Evolutionary conservation across 2,329 filamentous ascomycete species (phyloP), one percentile per base, ranked within the genome.

Genomic region (Fusarium sambucinum): DNA sequence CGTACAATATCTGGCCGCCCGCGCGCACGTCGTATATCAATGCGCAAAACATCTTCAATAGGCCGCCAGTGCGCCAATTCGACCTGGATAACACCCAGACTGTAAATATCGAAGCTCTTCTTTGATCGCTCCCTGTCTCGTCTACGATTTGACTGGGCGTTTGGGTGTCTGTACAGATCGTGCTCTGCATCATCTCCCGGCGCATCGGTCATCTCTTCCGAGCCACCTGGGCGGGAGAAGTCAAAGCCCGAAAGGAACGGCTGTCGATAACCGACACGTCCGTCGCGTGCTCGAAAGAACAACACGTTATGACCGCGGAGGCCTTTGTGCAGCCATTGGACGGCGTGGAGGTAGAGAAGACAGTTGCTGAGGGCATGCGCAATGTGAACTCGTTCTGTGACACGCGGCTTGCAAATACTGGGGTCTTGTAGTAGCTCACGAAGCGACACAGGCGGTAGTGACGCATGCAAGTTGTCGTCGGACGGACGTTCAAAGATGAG

Each of bases 271-370:
- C 82, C 77, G 41, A 83, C 75, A 23, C 63, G 55, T 61, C 74
- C 76, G 23, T 59, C 45, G 29, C 59, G 59, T 29, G 70, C 64
- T 32, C 76, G 76, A 71, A 86, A 86, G 73, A 87, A 86, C 13
- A 88, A 72, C 30, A 88, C 79, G 69, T 86, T 87, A 55, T 84
- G 77, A 59, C 81, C 83, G 14, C 85, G 82, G 7, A 88, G 77
- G n/a, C 84, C 85, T 68, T 88, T 88, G 77, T 87, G 86, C 8
- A 88, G 78, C 85, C 85, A 87, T 62, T 86, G 82, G 2, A 86
- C 84, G 4, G 83, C 80, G 69, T 87, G 85, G 0, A 87, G 79
- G 56, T 86, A 85, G 46, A 87, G 76, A 5, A 89, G 73, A 19
- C 83, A 87, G 69, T 85, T 83, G 58, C 83, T 79, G 30, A 88